Conservation (phyloP, 805 yeast genomes). For the Monosporozyma aerobia region DNA sequence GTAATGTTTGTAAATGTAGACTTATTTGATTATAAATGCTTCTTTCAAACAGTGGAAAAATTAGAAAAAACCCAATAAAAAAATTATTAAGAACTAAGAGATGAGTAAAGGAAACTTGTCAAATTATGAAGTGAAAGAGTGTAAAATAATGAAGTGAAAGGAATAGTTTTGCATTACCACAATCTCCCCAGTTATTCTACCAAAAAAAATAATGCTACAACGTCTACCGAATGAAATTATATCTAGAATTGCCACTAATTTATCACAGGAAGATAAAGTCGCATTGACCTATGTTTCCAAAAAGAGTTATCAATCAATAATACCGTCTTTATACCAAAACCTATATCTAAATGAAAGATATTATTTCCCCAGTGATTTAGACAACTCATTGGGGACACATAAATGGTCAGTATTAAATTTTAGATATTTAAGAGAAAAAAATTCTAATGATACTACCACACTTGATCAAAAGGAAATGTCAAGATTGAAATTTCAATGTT, state of each 20-base stretch:
- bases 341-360: conserved; percentile 21
- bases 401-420: conserved; percentile 23
- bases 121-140: background rate
- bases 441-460: background rate
- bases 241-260: conserved; percentile 6
- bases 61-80: too few species aligned
- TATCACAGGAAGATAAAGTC: conserved; percentile 23
- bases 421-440: background rate
- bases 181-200: background rate
- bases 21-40: too few species aligned
- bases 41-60: too few species aligned
- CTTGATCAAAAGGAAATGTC: background rate
- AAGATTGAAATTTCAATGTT: conserved; percentile 11
- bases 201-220: conserved; percentile 14
- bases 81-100: too few species aligned
- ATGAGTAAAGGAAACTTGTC: too few species aligned
- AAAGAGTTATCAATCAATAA: conserved; percentile 6
- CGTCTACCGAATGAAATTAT: conserved; percentile 18
- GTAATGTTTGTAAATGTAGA: too few species aligned
- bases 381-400: conserved; percentile 17
- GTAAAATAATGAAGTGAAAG: background rate
- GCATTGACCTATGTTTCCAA: conserved; percentile 20
- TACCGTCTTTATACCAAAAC: conserved; percentile 18
- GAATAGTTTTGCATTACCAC: background rate
- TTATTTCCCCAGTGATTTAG: conserved; percentile 19